phyloP scores from a whole-genome alignment of 176 grass and related monocot genomes.

The Triticum turgidum region DNA sequence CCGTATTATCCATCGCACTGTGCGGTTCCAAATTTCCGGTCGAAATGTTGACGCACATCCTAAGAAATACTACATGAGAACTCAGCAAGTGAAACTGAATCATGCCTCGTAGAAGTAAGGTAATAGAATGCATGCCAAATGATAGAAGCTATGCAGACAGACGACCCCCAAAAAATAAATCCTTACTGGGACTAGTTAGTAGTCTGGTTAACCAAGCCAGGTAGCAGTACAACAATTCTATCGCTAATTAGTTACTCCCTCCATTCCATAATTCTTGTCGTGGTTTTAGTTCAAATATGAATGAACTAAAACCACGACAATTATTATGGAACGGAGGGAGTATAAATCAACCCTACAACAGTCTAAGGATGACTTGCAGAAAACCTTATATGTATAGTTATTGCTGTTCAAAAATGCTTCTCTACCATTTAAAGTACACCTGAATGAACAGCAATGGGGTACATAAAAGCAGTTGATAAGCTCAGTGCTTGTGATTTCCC shows the following conservation, averaged over 20 bases:
- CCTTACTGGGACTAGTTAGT: background rate
- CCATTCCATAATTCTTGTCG: no score
- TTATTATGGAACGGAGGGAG: no score
- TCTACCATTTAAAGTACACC: background rate
- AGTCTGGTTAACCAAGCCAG: background rate
- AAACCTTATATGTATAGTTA: no score
- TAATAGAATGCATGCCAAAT: background rate
- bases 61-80: background rate
- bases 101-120: no score
- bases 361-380: background rate
- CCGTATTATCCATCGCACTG: background rate
- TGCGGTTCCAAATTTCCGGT: background rate
- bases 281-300: no score
- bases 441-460: background rate
- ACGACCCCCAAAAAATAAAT: background rate
- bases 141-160: background rate
- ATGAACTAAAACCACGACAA: no score
- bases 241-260: background rate
- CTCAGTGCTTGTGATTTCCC: background rate
- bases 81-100: no score
- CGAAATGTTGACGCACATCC: background rate
- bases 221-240: background rate
- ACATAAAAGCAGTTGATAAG: background rate
- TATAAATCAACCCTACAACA: background rate
- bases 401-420: no score